These are phyloP conservation scores for Pythium insidiosum DNA, from an alignment of 352 stramenopile genomes.

Conservation along the genomic window DNA sequence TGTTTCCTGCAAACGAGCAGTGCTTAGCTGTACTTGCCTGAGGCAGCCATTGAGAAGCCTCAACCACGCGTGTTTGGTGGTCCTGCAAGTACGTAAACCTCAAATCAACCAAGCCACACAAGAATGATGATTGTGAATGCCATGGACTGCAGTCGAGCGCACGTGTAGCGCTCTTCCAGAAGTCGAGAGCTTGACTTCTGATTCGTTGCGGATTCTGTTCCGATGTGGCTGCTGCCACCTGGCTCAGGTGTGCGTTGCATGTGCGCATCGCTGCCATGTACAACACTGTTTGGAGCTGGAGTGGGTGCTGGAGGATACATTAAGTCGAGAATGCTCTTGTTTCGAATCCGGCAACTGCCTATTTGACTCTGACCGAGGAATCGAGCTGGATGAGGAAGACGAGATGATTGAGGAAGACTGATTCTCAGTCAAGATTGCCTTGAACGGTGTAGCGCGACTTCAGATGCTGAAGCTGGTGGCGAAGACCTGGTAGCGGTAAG, in stretches of 20 bases:
- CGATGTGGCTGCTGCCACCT: slow-evolving; percentile 45
- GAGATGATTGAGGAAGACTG: too few relatives aligned
- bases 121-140: too few relatives aligned
- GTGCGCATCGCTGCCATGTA: slow-evolving; percentile 52
- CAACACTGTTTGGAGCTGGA: slow-evolving; percentile 50
- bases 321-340: slow-evolving; percentile 48
- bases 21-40: too few relatives aligned
- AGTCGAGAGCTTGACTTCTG: slow-evolving; percentile 56
- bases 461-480: slow-evolving; percentile 62
- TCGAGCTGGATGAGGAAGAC: slow-evolving; percentile 4
- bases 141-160: slow-evolving; percentile 21
- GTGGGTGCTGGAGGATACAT: slow-evolving; percentile 44
- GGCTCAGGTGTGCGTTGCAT: slow-evolving; percentile 51
- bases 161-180: slow-evolving; percentile 41
- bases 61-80: too few relatives aligned
- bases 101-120: too few relatives aligned
- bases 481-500: slow-evolving; percentile 26
- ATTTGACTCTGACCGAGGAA: slow-evolving; percentile 16
- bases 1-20: too few relatives aligned
- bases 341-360: slow-evolving; percentile 25
- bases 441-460: too few relatives aligned
- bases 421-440: too few relatives aligned
- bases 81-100: too few relatives aligned
- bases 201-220: slow-evolving; percentile 67
- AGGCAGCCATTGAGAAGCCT: too few relatives aligned